Percentiles rank a stretch among this genome's conserved stretches.
phyloP scores from a whole-genome alignment of 2,329 filamentous ascomycete genomes.

The Aureobasidium melanogenum region DNA sequence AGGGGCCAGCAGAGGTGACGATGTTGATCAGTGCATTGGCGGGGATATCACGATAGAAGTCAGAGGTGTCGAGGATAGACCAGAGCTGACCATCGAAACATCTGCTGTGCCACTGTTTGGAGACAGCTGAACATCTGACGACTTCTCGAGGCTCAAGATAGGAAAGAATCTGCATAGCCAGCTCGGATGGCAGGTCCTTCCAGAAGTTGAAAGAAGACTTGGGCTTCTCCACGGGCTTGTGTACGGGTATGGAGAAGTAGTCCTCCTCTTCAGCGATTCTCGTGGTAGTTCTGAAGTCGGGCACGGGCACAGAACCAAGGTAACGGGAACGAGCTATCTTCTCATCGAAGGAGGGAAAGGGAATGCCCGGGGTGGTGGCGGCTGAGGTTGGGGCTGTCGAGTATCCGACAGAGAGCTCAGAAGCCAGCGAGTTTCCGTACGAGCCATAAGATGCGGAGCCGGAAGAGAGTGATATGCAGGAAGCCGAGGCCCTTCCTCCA shows the following conservation, averaged over 20 bases:
- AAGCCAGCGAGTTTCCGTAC: conserved; percentile 31
- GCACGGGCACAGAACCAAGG: conserved; percentile 49
- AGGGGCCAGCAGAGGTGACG: conserved; percentile 76
- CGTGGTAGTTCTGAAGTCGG: conserved; percentile 49
- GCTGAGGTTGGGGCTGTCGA: conserved; percentile 49
- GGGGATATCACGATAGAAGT: conserved; percentile 82
- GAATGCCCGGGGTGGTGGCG: conserved; percentile 36
- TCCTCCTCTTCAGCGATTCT: conserved; percentile 24
- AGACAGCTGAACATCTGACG: conserved; percentile 67
- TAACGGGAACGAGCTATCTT: conserved; percentile 45
- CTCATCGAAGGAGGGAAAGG: conserved; percentile 42
- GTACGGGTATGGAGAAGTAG: conserved; percentile 23
- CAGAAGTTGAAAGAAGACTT: conserved; percentile 58
- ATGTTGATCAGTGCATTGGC: conserved; percentile 76
- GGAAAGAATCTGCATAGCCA: conserved; percentile 67
- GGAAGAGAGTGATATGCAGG: conserved; percentile 53
- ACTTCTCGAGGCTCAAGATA: conserved; percentile 74
- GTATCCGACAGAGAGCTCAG: conserved; percentile 48
- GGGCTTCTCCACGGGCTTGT: conserved; percentile 21
- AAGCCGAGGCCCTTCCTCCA: conserved; percentile 53
- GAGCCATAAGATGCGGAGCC: conserved; percentile 42
- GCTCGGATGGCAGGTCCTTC: conserved; percentile 71
- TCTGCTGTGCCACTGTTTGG: conserved; percentile 66
- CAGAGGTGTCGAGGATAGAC: conserved; percentile 67
- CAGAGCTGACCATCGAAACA: conserved; percentile 96